Evolutionary conservation across 495 filamentous ascomycete species (phyloP), one percentile per base, ranked within the genome.

Genomic region (Chaetomidium leptoderma): DNA sequence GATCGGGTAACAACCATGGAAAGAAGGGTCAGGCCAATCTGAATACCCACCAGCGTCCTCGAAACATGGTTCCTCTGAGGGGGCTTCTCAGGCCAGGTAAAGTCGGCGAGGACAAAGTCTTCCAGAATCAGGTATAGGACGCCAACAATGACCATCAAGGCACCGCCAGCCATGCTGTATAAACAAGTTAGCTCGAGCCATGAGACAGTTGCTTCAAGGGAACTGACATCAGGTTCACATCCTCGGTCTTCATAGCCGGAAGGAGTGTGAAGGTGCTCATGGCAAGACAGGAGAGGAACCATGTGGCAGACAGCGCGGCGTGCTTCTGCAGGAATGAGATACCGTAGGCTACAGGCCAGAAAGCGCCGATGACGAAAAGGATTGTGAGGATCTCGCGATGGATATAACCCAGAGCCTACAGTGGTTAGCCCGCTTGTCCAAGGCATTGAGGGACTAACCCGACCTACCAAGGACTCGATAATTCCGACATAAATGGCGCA

Each of bases 181-280:
- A 27, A 19, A 36, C 33, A 39, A 21, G 39, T 79, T 57, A 76
- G 73, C 64, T 24, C 67, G 45, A 24, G 8, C n/a, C 5, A 42
- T 32, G 5, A 51, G 4, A 52, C 27, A 43, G 32, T 49, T 14
- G 16, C 35, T 23, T 6, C 29, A 55, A 19, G 35, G 39, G 13
- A 24, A 77, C 87, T 58, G 76, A 95, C 89, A 96, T 95, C 46
- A 90, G 74, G 60, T 69, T 79, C 17, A 89, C 66, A 69, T 88
- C 78, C 69, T 99, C 95, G 2, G 83, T 75, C 66, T 97, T 99
- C 63, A 87, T 83, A 0, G 86, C 95, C 6, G 91, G 88, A 14
- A 99, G 77, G 23, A 97, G 71, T 19, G 95, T 97, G 64, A 99
- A 99, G 23, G 81, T 78, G 65, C 91, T 92, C 92, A 97, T 97